These are phyloP conservation scores for Forsythia suspensa DNA, from an alignment of 257 asterid species.

Conservation along the genomic window DNA sequence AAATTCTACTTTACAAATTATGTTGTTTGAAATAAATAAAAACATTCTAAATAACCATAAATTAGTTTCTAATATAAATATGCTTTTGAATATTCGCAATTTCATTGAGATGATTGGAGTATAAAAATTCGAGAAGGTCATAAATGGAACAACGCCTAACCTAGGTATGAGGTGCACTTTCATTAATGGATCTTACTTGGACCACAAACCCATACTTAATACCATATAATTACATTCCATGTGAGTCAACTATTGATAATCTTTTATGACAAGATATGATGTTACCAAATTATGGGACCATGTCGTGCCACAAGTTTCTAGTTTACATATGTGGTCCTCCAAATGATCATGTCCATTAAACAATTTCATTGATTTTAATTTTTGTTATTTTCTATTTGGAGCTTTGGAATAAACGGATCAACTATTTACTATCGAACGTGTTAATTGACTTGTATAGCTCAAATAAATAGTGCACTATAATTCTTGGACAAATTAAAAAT, in stretches of 20 bases:
- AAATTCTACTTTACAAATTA: background rate
- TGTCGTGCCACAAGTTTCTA: constrained; percentile 31
- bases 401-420: background rate
- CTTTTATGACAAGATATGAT: constrained; percentile 16
- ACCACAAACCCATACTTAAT: constrained; percentile 22
- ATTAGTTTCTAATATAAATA: too few relatives aligned
- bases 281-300: constrained; percentile 33
- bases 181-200: background rate
- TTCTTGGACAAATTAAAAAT: too few relatives aligned
- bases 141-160: constrained; percentile 9
- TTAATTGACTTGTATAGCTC: background rate
- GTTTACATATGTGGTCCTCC: constrained; percentile 44
- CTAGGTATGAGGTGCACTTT: constrained; percentile 2
- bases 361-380: background rate
- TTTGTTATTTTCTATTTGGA: background rate
- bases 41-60: too few relatives aligned
- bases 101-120: background rate
- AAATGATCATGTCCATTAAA: constrained; percentile 15
- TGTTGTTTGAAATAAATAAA: background rate
- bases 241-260: constrained; percentile 31
- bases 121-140: background rate
- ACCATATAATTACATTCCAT: constrained; percentile 20
- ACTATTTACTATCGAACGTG: background rate
- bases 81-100: too few relatives aligned
- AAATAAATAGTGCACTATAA: background rate